Base-by-base conservation (phyloP, 2,329 filamentous ascomycete species). In the Calonectria hongkongensis region DNA sequence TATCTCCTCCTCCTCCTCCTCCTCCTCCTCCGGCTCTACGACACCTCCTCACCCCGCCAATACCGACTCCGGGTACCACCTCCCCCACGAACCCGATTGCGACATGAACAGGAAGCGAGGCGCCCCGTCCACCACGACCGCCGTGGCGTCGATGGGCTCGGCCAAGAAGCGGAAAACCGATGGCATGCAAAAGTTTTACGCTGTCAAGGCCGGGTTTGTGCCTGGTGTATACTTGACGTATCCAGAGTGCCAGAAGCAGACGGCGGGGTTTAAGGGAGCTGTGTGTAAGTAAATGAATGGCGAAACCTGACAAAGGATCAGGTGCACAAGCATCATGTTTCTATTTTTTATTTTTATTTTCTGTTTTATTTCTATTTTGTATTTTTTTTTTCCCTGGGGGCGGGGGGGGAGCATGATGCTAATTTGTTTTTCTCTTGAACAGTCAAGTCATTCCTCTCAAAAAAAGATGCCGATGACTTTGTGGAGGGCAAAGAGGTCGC, bases 381-480 rank as follows among this genome's bases (percentile, higher is more conserved):
- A 5, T 33, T 33, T 33, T 33, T 33, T 33, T 33, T 9, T 33
- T 30, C 8, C 4, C 9, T 9, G 30, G 63, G 27, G 21, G 21
- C 21, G 21, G 21, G 21, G 21, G 21, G 21, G 21, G 21, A 21
- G 6, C 4, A 70, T 12, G 45, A 45, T 58, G 50, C 75, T 77
- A 71, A 76, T 54, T 60, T 60, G 33, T 47, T 66, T 62, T 47
- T 27, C 66, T 25, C 9, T 28, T 30, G n/a, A 48, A 30, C 73
- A 97, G 95, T 94, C 87, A 96, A 97, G 85, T 95, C 94, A 1
- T 98, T 98, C 81, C 85, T 88, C 12, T 91, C 89, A 0, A 86
- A 89, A 71, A 89, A 92, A 74, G 95, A 98, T 72, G 96, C 96
- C n/a, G 90, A 94, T 79, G 91, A 91, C 2, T 98, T 94, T 81